A percentile compares a stretch with the other conserved stretches of the same genome.
Evolutionary conservation across 73 alveolate genomes (phyloP).

Genomic region (Tetrahymena malaccensis): DNA sequence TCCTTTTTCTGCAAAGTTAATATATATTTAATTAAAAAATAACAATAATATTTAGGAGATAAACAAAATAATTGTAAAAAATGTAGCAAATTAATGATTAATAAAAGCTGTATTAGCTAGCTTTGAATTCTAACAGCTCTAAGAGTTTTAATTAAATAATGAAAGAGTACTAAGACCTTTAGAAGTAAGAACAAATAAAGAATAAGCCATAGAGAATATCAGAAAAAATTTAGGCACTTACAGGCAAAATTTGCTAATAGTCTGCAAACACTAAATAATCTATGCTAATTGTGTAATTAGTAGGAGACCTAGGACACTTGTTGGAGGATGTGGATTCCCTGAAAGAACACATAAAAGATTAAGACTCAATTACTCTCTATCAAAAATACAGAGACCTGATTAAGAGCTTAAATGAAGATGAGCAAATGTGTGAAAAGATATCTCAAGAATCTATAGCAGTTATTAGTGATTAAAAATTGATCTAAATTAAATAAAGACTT

Average conservation of each 20-base stretch:
- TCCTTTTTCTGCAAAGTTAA: no score
- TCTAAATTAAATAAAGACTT: neutral
- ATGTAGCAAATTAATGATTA: neutral
- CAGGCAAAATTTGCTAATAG: neutral
- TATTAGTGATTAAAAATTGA: neutral
- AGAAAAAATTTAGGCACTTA: neutral
- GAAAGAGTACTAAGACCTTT: neutral
- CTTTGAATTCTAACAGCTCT: neutral
- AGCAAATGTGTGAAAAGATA: neutral
- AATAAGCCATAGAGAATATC: neutral
- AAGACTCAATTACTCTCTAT: neutral
- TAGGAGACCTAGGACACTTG: neutral
- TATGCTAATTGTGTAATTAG: neutral
- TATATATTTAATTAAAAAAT: no score
- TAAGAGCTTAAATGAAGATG: neutral
- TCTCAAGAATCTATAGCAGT: neutral
- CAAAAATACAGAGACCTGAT: neutral
- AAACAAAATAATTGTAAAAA: neutral
- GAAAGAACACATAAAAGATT: neutral
- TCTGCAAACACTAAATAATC: neutral
- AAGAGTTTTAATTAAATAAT: neutral
- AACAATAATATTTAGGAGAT: neutral
- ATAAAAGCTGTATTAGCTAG: neutral
- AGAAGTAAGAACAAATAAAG: neutral
- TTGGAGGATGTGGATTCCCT: neutral